Conservation (phyloP, 2,329 filamentous ascomycete species). For the Hymenoscyphus albidus region DNA sequence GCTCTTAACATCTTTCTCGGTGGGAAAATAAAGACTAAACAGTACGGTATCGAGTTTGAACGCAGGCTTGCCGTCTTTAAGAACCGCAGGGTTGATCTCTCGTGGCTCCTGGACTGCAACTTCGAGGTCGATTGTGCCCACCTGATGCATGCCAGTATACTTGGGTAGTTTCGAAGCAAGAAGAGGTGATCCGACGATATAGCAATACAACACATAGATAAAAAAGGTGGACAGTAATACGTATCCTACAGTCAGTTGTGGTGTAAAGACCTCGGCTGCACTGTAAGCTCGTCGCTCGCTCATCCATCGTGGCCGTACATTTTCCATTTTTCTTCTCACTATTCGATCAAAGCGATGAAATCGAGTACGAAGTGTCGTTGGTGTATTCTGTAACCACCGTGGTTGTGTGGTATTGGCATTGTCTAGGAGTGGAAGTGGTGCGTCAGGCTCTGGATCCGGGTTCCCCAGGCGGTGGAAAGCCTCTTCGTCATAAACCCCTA, state of each 20-base stretch:
- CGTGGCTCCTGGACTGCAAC: neutral
- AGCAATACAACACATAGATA: neutral
- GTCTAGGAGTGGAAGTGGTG: neutral
- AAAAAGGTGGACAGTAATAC: neutral
- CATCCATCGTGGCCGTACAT: neutral
- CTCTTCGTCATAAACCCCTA: neutral
- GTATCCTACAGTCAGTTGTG: neutral
- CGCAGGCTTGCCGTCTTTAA: neutral
- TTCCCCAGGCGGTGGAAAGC: neutral
- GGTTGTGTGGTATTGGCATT: neutral
- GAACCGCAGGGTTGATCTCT: neutral
- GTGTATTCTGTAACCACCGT: neutral
- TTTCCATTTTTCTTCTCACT: neutral
- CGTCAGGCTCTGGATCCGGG: neutral
- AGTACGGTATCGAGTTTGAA: neutral
- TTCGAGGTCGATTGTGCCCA: neutral
- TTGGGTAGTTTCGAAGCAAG: neutral
- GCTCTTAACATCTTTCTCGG: neutral
- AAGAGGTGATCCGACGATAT: neutral
- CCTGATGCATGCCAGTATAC: neutral
- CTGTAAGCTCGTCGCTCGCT: neutral
- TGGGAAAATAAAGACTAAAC: neutral
- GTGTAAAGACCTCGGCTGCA: neutral
- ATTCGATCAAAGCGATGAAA: neutral
- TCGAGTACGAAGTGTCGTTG: neutral